Percentiles rank a stretch among this genome's conserved stretches.
These are phyloP conservation scores for Lachancea nothofagi DNA, from an alignment of 805 yeast genomes.

Conservation along the genomic window DNA sequence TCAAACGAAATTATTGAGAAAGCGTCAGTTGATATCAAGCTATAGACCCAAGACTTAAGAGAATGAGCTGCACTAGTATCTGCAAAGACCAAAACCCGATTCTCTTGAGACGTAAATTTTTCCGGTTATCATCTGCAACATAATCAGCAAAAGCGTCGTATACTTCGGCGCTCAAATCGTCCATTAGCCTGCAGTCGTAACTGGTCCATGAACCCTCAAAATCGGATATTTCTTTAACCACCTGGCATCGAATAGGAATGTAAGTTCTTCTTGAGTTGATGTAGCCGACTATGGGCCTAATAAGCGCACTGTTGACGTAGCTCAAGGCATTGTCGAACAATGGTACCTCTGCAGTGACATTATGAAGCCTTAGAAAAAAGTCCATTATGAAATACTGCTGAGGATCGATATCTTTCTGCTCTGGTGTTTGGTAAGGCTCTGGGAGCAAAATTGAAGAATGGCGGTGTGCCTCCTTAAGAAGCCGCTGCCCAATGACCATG, in stretches of 20 bases:
- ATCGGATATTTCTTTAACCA: slow-evolving; percentile 72
- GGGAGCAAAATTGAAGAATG: slow-evolving; percentile 18
- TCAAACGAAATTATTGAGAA: not conserved
- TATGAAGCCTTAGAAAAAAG: slow-evolving; percentile 69
- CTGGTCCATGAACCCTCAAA: slow-evolving; percentile 97
- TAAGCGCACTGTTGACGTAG: slow-evolving; percentile 86
- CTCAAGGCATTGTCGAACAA: slow-evolving; percentile 80
- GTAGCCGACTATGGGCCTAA: slow-evolving; percentile 92
- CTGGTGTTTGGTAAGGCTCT: slow-evolving; percentile 28
- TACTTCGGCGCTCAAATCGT: slow-evolving; percentile 81
- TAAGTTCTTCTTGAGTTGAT: slow-evolving; percentile 86
- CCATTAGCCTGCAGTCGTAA: slow-evolving; percentile 86
- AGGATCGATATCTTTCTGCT: slow-evolving; percentile 21
- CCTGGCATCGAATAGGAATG: slow-evolving; percentile 79
- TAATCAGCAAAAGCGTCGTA: slow-evolving; percentile 87
- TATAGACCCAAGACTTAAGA: slow-evolving; percentile 77
- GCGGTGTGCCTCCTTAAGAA: slow-evolving; percentile 46
- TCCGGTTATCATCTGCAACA: slow-evolving; percentile 79
- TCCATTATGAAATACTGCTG: slow-evolving; percentile 69
- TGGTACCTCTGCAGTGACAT: slow-evolving; percentile 86
- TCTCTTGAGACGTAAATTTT: slow-evolving; percentile 65
- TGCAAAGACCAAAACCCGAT: slow-evolving; percentile 94
- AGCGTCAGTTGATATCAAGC: slow-evolving; percentile 27
- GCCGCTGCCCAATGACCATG: slow-evolving; percentile 41
- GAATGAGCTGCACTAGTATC: slow-evolving; percentile 68